Conservation (phyloP, 1,139 yeast species). For the Saccharomyces pastorianus region DNA sequence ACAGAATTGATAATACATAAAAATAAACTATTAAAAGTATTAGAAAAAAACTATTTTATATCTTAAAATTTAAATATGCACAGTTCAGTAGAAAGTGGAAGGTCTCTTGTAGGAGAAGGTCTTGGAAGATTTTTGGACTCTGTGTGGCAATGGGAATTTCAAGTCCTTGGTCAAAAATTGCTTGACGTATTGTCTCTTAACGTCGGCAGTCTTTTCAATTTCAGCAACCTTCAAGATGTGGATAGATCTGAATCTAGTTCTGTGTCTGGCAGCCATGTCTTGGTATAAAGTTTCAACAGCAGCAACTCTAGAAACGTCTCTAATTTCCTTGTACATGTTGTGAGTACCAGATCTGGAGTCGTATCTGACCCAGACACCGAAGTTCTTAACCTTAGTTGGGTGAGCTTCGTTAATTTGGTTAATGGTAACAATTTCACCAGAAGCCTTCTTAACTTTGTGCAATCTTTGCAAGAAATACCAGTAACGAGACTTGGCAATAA, state of each 20-base stretch:
- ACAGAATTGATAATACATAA: slow-evolving; percentile 7
- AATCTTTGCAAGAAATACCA: too few relatives aligned
- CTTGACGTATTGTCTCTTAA: slow-evolving; percentile 79
- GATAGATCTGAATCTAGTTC: slow-evolving; percentile 99
- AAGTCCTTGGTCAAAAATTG: slow-evolving; percentile 94
- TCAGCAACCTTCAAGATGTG: slow-evolving; percentile 98
- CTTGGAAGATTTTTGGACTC: slow-evolving; percentile 86
- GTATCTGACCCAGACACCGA: too few relatives aligned
- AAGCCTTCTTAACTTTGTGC: too few relatives aligned
- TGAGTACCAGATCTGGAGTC: too few relatives aligned
- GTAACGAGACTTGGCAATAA: too few relatives aligned
- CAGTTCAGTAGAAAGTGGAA: slow-evolving; percentile 81
- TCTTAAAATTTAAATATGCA: not conserved
- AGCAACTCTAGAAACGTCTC: too few relatives aligned
- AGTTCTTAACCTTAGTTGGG: too few relatives aligned
- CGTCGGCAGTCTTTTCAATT: slow-evolving; percentile 51
- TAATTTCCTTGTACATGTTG: too few relatives aligned
- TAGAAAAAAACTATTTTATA: not conserved
- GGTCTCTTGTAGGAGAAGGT: slow-evolving; percentile 91
- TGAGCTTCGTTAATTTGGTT: too few relatives aligned
- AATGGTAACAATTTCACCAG: too few relatives aligned
- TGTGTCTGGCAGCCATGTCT: slow-evolving; percentile 92
- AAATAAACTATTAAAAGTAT: slow-evolving; percentile 2
- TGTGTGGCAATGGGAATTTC: slow-evolving; percentile 99
- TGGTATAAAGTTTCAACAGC: too few relatives aligned